Base-by-base conservation (phyloP, 164 flowering plant species). In the Taxillus chinensis region DNA sequence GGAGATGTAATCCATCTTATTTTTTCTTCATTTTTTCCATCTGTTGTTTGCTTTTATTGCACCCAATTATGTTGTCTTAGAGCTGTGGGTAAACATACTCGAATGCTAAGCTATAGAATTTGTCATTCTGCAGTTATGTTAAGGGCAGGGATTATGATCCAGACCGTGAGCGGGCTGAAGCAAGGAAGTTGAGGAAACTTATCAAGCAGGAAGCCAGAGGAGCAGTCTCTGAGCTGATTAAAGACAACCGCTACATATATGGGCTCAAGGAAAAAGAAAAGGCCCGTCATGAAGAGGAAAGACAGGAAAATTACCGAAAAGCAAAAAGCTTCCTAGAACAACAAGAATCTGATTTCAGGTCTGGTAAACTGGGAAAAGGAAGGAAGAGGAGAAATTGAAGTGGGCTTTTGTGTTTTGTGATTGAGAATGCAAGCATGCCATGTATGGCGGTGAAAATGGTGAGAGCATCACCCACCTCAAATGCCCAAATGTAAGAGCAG, bases 131-230 rank as follows among this genome's bases (percentile, higher is more conserved):
- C 96, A 95, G 99, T 74, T 95, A 74, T 77, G 92, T 91, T n/a
- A 95, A 87, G 79, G 97, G 96, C 40, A 86, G 96, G 77, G 96
- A 91, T 71, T 91, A 95, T 76, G 99, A 95, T 78, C 97, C 96
- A 63, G 96, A 95, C 62, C 86, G 93, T 48, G 92, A 78, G 48
- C 76, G 95, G 53, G 83, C 87, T 13, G 96, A 86, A 76, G 65
- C 39, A 62, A 89, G 74, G 68, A 91, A 89, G 75, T 62, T 91
- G 75, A 78, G 75, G 82, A 89, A 81, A 68, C 83, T 49, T 3
- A 1, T 87, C 2, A 83, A 75, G 63, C 68, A 57, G 41, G 99
- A 89, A 75, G 76, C 82, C 45, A 89, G 82, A 78, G 97, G 93
- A 27, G 99, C 99, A 17, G 75, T 73, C 38, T 85, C 96, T 40